Conservation (phyloP, 805 yeast species). For the Hanseniaspora lindneri region DNA sequence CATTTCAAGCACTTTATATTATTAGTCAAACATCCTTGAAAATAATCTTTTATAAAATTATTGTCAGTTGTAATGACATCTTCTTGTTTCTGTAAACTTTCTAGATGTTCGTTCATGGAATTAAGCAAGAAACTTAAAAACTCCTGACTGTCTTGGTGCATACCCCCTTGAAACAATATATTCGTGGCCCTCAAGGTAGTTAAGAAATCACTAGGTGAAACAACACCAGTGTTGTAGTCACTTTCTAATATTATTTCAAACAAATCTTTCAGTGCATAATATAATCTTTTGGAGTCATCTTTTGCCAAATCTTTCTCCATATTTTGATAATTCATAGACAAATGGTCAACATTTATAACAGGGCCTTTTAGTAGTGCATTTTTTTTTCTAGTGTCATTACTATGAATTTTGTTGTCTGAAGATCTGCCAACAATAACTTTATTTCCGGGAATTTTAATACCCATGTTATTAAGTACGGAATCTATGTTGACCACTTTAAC, state of each 20-base stretch:
- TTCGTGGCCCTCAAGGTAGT: conserved; percentile 70
- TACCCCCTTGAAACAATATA: conserved; percentile 70
- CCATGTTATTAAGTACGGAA: conserved; percentile 20
- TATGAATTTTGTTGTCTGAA: conserved; percentile 30
- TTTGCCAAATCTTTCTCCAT: neutral
- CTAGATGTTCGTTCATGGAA: conserved; percentile 44
- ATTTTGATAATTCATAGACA: conserved; percentile 22
- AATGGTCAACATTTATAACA: conserved; percentile 65
- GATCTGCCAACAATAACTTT: conserved; percentile 38
- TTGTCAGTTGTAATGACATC: conserved; percentile 20
- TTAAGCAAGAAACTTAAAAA: conserved; percentile 79
- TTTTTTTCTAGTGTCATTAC: conserved; percentile 64
- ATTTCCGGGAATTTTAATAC: conserved; percentile 33
- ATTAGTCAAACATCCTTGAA: conserved; percentile 75
- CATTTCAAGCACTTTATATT: conserved; percentile 85
- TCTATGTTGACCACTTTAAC: conserved; percentile 12
- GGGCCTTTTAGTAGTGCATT: conserved; percentile 74
- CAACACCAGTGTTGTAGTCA: conserved; percentile 60
- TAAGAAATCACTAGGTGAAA: conserved; percentile 66
- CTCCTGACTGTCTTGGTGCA: conserved; percentile 99
- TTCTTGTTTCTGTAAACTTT: conserved; percentile 16
- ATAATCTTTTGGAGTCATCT: conserved; percentile 29
- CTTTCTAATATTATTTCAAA: conserved; percentile 75
- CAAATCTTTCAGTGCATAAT: conserved; percentile 65
- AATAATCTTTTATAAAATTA: conserved; percentile 55